Evolutionary conservation across 495 filamentous ascomycete species (phyloP), one percentile per base, ranked within the genome.

Genomic region (Massariosphaeria phaeospora): DNA sequence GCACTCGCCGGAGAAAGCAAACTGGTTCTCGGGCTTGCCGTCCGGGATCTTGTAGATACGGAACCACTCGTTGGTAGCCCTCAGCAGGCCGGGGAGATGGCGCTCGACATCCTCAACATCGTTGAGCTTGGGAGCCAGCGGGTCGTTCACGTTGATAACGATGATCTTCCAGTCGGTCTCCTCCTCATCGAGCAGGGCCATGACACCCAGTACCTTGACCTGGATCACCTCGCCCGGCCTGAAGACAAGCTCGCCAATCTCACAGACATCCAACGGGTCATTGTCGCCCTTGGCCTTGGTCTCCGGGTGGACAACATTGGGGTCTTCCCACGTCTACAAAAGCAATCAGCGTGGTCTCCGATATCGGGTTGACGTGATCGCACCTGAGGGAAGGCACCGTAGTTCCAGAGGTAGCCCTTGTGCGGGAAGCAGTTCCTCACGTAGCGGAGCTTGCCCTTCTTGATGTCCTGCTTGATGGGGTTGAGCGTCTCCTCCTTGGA

Each of bases 161-260:
- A 99, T 96, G 74, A 97, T 88, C 84, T 99, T 99, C 94, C 94
- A 99, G 81, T 99, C 94, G 58, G 94, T 99, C 83, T 99, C 94
- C 71, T 91, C 94, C 79, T 99, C 94, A 66, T 99, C 94, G 38
- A 99, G 84, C 61, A 99, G 83, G 55, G 94, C 94, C 94, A 99
- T 99, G 59, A 96, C 91, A 74, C 94, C 94, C 50, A 99, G 84
- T 33, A 97, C 86, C 84, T 96, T 97, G 79, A 99, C 94, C 74
- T 96, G 91, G 80, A 96, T 99, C 75, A 99, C 77, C 76, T 99
- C 90, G 53, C 94, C 94, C 29, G 84, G 78, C 76, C 91, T 90
- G 70, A 86, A 89, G 60, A 99, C 94, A 25, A 95, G 79, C 81
- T 97, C 94, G 69, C 94, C 94, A 59, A 99, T 97, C 78, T 97